A percentile compares a stretch with the other conserved stretches of the same genome.
Evolutionary conservation across 805 yeast species (phyloP).

Genomic region (Lipomyces spencermartinsiae): DNA sequence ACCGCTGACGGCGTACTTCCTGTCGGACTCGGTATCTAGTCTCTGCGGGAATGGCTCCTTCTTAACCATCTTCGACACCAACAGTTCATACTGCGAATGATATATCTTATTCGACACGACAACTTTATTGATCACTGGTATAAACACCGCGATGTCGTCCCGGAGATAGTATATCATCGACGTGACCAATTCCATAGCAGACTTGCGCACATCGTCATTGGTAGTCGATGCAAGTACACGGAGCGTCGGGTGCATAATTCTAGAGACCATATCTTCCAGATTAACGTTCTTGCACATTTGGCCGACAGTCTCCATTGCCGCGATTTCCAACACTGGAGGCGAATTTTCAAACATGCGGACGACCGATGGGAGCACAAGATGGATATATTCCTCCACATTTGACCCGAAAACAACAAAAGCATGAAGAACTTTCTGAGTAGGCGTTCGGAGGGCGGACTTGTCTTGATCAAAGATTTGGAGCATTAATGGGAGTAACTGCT

Average conservation of each 20-base stretch:
- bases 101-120: conserved; percentile 66
- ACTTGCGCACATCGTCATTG: conserved; percentile 65
- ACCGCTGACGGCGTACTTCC: conserved; percentile 55
- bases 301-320: conserved; percentile 84
- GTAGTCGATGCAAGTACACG: conserved; percentile 60
- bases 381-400: conserved; percentile 86
- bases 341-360: conserved; percentile 76
- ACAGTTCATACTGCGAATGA: conserved; percentile 76
- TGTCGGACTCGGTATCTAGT: conserved; percentile 62
- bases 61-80: conserved; percentile 76
- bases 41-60: conserved; percentile 87
- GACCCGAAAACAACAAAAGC: conserved; percentile 87
- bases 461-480: conserved; percentile 74
- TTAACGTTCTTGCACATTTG: conserved; percentile 74
- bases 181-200: conserved; percentile 75
- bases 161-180: conserved; percentile 83
- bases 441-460: conserved; percentile 58
- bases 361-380: conserved; percentile 83
- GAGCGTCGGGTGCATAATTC: conserved; percentile 85
- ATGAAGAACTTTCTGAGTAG: conserved; percentile 67
- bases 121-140: conserved; percentile 76
- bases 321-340: conserved; percentile 60
- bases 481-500: conserved; percentile 76
- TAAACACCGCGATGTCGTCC: conserved; percentile 79
- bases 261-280: conserved; percentile 84